phyloP scores from a whole-genome alignment of 2,329 filamentous ascomycete genomes.

The Epichloe hybrida region DNA sequence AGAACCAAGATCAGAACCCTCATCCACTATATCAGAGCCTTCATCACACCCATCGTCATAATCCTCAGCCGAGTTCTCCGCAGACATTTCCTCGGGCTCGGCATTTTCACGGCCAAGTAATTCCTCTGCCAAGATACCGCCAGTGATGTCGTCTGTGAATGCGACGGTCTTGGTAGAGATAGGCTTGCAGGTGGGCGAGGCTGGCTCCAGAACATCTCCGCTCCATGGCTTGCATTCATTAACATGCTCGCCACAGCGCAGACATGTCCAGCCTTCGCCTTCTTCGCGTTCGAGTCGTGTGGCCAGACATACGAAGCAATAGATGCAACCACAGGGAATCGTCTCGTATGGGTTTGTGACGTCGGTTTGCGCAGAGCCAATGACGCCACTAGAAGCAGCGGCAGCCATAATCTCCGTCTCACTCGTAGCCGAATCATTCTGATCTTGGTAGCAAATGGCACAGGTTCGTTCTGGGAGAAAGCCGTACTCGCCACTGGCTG shows the following conservation, averaged over 20 bases:
- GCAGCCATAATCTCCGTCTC: slow-evolving; percentile 67
- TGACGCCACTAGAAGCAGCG: slow-evolving; percentile 58
- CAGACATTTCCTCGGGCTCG: slow-evolving; percentile 10
- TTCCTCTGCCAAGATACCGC: slow-evolving; percentile 18
- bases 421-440: slow-evolving; percentile 57
- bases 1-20: slow-evolving; percentile 3
- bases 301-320: slow-evolving; percentile 93
- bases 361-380: slow-evolving; percentile 81
- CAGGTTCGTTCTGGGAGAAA: slow-evolving; percentile 91
- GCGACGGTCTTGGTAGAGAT: slow-evolving; percentile 43
- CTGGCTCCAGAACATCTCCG: slow-evolving; percentile 66
- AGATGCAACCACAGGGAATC: slow-evolving; percentile 77
- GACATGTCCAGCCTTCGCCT: slow-evolving; percentile 83
- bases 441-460: slow-evolving; percentile 91
- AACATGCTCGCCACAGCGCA: slow-evolving; percentile 73
- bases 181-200: slow-evolving; percentile 26
- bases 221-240: slow-evolving; percentile 84
- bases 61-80: slow-evolving; percentile 5
- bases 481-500: slow-evolving; percentile 56
- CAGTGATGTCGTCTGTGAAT: slow-evolving; percentile 43
- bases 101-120: not conserved
- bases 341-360: slow-evolving; percentile 94
- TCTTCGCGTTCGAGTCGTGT: slow-evolving; percentile 83
- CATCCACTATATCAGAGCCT: slow-evolving; percentile 4
- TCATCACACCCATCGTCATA: slow-evolving; percentile 7